These are phyloP conservation scores for Gonapodya sp. DNA, from an alignment of 192 early-diverging fungal species.

Conservation along the genomic window DNA sequence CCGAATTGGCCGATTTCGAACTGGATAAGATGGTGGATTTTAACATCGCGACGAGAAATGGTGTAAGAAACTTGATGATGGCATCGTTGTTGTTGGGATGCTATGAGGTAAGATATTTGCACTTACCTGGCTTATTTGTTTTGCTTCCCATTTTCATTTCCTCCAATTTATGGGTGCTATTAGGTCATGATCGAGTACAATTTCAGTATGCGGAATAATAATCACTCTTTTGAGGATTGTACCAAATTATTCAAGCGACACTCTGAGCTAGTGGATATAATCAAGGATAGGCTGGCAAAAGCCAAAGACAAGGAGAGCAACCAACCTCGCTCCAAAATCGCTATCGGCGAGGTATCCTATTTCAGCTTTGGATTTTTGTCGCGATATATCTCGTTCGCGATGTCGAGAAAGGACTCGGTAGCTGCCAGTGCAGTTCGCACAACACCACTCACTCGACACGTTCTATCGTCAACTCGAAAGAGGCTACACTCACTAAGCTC, in stretches of 20 bases:
- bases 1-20: background rate
- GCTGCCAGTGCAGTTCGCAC: background rate
- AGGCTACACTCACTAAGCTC: background rate
- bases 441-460: background rate
- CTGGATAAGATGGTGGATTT: background rate
- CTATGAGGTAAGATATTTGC: no score
- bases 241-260: background rate
- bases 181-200: constrained; percentile 1
- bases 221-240: background rate
- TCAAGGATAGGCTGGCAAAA: background rate
- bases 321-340: background rate
- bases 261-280: background rate
- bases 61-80: background rate
- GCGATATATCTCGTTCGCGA: background rate
- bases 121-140: no score
- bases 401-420: background rate
- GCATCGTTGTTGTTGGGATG: background rate
- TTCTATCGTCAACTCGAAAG: background rate
- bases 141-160: background rate
- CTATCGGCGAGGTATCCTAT: background rate
- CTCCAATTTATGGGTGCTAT: background rate
- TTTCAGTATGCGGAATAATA: background rate
- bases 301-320: background rate
- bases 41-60: background rate
- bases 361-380: background rate